A percentile compares a stretch with the other conserved stretches of the same genome.
Evolutionary conservation across 768 basidiomycete genomes (phyloP).

Genomic region (Mycena rosella): DNA sequence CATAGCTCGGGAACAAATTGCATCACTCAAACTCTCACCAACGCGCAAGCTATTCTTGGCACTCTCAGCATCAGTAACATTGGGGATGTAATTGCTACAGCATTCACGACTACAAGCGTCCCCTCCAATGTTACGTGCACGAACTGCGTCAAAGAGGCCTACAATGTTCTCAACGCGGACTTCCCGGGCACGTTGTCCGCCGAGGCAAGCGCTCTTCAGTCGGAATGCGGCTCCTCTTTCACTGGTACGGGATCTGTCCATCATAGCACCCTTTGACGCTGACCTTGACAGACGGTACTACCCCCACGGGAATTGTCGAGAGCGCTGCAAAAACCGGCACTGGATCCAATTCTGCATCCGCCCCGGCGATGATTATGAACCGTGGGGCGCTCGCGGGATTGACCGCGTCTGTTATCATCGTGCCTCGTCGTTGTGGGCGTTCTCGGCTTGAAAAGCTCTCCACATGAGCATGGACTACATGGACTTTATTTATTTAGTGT

Average conservation of each 20-base stretch:
- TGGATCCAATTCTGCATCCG: constrained; percentile 12
- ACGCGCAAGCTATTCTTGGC: constrained; percentile 58
- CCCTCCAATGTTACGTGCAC: constrained; percentile 62
- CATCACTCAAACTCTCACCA: constrained; percentile 66
- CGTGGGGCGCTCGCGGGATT: constrained; percentile 41
- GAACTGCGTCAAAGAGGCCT: constrained; percentile 64
- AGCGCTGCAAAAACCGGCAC: constrained; percentile 45
- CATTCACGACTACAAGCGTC: constrained; percentile 31
- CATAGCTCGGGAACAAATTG: constrained; percentile 61
- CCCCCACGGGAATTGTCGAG: constrained; percentile 51
- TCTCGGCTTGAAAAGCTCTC: constrained; percentile 47
- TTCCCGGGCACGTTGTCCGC: constrained; percentile 51
- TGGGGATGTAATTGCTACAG: constrained; percentile 12
- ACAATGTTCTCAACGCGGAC: constrained; percentile 54
- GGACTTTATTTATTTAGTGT: background rate
- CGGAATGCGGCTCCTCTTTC: constrained; percentile 65
- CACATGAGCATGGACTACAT: background rate
- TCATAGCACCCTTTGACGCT: constrained; percentile 4
- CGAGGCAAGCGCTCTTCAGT: constrained; percentile 46
- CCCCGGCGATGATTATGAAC: constrained; percentile 4
- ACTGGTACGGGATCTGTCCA: constrained; percentile 53
- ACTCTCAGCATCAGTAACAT: constrained; percentile 53
- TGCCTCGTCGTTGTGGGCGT: constrained; percentile 50
- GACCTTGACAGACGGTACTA: constrained; percentile 50
- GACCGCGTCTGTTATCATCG: constrained; percentile 45